A percentile compares a stretch with the other conserved stretches of the same genome.
Evolutionary conservation across 2,329 filamentous ascomycete genomes (phyloP).

Genomic region (Scedosporium minutisporum): DNA sequence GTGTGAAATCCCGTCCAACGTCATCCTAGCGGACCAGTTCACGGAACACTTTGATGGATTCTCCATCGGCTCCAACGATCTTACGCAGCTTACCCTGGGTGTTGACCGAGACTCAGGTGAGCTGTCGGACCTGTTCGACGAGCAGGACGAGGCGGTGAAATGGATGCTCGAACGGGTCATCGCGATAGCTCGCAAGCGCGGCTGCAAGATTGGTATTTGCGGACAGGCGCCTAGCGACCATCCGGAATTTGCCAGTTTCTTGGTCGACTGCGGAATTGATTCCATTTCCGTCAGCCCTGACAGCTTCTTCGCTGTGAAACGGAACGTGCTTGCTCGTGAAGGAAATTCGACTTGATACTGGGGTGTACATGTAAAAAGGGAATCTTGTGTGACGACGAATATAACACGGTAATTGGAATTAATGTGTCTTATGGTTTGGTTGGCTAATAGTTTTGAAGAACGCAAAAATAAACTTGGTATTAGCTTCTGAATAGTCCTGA

Average conservation of each 20-base stretch:
- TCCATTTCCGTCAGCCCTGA: constrained; percentile 29
- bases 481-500: too few relatives aligned
- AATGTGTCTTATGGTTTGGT: too few relatives aligned
- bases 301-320: constrained; percentile 26
- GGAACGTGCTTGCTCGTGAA: constrained; percentile 17
- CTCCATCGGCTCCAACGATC: constrained; percentile 30
- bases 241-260: constrained; percentile 25
- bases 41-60: constrained; percentile 28
- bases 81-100: constrained; percentile 28
- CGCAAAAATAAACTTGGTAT: too few relatives aligned
- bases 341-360: too few relatives aligned
- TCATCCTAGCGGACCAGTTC: constrained; percentile 25
- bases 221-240: constrained; percentile 29
- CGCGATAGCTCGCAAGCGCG: constrained; percentile 16
- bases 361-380: too few relatives aligned
- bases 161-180: constrained; percentile 27
- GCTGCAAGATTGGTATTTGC: constrained; percentile 27
- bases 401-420: too few relatives aligned
- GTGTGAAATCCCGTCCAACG: constrained; percentile 31
- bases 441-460: too few relatives aligned
- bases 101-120: constrained; percentile 27
- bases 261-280: constrained; percentile 24
- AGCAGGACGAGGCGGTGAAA: constrained; percentile 28
- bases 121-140: constrained; percentile 25
- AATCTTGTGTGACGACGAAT: too few relatives aligned